Percentiles rank a stretch among this genome's conserved stretches.
Evolutionary conservation across 192 early-diverging fungal species (phyloP).

Genomic region (Helicostylum pulchrum): DNA sequence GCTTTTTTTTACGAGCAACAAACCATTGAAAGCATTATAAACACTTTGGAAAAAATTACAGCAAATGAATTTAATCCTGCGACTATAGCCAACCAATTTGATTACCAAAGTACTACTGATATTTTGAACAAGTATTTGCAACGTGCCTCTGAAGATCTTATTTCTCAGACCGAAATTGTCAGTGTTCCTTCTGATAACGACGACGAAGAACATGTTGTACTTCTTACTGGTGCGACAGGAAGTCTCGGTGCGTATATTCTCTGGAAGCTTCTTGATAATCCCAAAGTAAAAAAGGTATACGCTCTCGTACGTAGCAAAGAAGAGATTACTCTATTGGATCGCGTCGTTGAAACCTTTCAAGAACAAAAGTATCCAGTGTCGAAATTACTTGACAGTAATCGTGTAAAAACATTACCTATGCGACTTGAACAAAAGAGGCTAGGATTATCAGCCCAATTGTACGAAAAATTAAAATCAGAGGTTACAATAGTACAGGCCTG

Average conservation of each 20-base stretch:
- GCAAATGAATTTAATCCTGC: background rate
- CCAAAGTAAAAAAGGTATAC: slow-evolving; percentile 29
- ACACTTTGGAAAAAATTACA: background rate
- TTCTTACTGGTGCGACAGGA: slow-evolving; percentile 38
- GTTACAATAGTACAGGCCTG: slow-evolving; percentile 29
- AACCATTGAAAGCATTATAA: slow-evolving; percentile 3
- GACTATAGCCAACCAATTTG: too few species aligned
- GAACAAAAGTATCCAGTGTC: slow-evolving; percentile 14
- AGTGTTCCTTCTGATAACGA: background rate
- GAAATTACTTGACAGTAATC: background rate
- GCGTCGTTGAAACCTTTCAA: slow-evolving; percentile 21
- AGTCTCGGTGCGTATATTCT: slow-evolving; percentile 30
- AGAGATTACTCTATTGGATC: background rate
- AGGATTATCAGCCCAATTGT: slow-evolving; percentile 20
- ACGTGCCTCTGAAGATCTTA: slow-evolving; percentile 13
- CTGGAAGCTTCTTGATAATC: slow-evolving; percentile 16
- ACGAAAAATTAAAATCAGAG: slow-evolving; percentile 22
- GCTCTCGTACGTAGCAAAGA: slow-evolving; percentile 27
- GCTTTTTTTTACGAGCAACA: slow-evolving; percentile 29
- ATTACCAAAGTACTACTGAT: slow-evolving; percentile 4
- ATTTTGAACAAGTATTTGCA: slow-evolving; percentile 16
- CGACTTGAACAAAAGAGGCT: slow-evolving; percentile 20
- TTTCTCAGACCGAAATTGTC: background rate
- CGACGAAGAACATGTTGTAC: slow-evolving; percentile 16
- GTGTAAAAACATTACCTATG: slow-evolving; percentile 8